phyloP scores from a whole-genome alignment of 257 asterid species.

The Nicotiana tomentosiformis region DNA sequence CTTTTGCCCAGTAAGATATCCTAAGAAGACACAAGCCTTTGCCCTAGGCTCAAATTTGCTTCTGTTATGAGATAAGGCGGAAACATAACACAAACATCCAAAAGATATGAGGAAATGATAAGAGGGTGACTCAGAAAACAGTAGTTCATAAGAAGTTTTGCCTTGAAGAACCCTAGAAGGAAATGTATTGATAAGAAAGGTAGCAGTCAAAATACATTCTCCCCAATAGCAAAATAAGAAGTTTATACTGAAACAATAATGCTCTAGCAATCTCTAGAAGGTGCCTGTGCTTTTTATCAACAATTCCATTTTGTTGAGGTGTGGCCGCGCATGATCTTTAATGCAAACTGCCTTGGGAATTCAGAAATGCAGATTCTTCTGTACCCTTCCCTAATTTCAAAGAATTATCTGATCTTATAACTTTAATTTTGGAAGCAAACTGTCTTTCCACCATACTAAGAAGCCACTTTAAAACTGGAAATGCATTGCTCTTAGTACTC shows the following conservation, averaged over 20 bases:
- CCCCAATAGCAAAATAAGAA: not conserved
- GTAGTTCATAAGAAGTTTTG: no score
- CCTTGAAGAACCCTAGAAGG: no score
- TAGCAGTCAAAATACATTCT: no score
- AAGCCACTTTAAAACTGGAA: not conserved
- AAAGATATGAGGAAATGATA: no score
- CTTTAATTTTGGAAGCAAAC: not conserved
- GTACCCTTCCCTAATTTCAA: not conserved
- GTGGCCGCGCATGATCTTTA: not conserved
- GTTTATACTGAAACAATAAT: no score
- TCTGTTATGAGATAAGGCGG: no score
- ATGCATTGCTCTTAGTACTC: not conserved
- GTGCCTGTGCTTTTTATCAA: not conserved
- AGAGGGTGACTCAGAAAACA: no score
- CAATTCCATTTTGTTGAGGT: not conserved
- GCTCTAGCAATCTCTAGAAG: not conserved
- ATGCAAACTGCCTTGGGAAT: not conserved
- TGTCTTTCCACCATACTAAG: not conserved
- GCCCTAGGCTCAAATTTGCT: no score
- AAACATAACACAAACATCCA: no score
- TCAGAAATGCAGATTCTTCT: not conserved
- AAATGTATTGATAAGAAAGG: no score
- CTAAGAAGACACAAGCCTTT: no score
- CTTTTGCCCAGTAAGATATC: no score
- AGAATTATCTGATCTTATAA: not conserved